Base-by-base conservation (phyloP, 306 rosid genomes). In the Alnus glutinosa region DNA sequence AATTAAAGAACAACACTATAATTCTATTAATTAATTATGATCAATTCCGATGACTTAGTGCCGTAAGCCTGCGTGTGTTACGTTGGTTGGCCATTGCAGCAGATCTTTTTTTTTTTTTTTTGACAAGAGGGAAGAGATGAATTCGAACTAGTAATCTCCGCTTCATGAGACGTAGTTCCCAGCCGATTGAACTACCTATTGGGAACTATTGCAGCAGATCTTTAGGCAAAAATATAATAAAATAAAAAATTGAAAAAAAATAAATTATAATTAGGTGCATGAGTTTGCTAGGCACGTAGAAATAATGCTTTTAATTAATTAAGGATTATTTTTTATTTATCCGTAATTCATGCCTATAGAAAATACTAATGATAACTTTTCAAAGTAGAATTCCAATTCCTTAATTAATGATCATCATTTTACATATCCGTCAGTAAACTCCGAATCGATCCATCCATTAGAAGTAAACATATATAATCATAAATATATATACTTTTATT, bases 371-470 rank as follows among this genome's bases (percentile, higher is more conserved):
- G 8, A 70, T 54, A 68, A 70, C 52, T 72, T 37, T 8, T 34
- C 42, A 76, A 81, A 66, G 83, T 42, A 59, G 71, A 85, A 83
- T 84, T 91, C 84, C 7, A 80, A 89, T 91, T 87, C 90, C 71
- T 32, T 13, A 34, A 34, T 34, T 1, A 34, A 34, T 42, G 52
- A 50, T 49, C 42, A 76, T 74, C 63, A 70, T 54, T 73, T 76
- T 77, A 54, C 69, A 70, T 64, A 74, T 54, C 48, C 19, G 23
- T 37, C 50, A 81, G 96, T 91, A 90, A 89, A 86, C 89, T 80
- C 75, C 77, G 88, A 86, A 91, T 87, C 74, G 61, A 78, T 83
- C 64, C 87, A 84, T 71, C 70, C 75, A 44, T 77, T 80, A 63
- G 67, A 72, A 23, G 28, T 23, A 23, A 23, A 23, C 28, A 23